Conservation (phyloP, 2,329 filamentous ascomycete genomes). For the Fusarium oxysporum region DNA sequence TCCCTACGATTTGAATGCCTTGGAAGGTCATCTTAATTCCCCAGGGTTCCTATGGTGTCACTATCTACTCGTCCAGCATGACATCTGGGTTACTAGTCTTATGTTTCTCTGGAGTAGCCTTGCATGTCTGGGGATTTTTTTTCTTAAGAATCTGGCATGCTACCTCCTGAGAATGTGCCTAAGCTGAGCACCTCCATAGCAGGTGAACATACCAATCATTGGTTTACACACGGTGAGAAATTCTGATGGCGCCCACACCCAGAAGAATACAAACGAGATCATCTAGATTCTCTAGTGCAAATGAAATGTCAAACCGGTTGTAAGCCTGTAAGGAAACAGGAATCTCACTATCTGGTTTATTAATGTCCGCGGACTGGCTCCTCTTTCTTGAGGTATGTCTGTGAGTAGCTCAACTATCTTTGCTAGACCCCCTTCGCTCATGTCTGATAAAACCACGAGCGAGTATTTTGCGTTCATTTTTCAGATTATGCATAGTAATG, state of each 20-base stretch:
- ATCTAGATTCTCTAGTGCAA: background rate
- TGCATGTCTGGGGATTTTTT: background rate
- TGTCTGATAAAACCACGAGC: background rate
- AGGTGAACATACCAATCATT: background rate
- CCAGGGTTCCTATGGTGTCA: background rate
- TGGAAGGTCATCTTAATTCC: background rate
- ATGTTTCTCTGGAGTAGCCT: background rate
- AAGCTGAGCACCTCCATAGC: background rate
- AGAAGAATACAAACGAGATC: too few relatives aligned
- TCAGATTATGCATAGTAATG: background rate
- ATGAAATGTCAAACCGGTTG: background rate
- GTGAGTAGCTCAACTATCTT: background rate
- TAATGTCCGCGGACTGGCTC: background rate
- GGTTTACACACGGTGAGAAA: background rate
- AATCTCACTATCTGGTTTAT: background rate
- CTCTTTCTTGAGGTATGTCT: background rate
- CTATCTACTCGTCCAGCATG: background rate
- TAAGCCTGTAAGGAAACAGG: background rate
- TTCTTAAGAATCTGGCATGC: background rate
- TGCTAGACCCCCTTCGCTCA: background rate
- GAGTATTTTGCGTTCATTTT: background rate
- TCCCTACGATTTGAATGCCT: background rate
- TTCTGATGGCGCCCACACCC: background rate
- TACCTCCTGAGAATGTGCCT: background rate
- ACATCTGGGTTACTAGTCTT: background rate